Evolutionary conservation across 768 basidiomycete species (phyloP).

Genomic region (Russula olivacea): DNA sequence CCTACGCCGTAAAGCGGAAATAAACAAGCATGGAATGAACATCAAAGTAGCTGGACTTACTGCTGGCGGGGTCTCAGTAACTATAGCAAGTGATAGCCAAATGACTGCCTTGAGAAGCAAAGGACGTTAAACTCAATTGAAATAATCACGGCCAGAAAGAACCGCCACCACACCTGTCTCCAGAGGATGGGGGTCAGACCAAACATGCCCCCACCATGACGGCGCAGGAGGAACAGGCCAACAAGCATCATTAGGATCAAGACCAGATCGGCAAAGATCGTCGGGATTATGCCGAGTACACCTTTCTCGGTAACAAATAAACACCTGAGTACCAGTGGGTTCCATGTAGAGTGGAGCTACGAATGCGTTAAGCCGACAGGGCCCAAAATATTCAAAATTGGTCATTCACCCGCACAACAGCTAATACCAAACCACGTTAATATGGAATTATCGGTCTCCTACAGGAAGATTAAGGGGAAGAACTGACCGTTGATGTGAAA

Average conservation of each 20-base stretch:
- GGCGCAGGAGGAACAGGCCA: background rate
- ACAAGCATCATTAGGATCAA: conserved; percentile 1
- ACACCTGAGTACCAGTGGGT: background rate
- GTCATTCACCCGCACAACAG: background rate
- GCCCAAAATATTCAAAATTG: background rate
- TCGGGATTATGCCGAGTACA: background rate
- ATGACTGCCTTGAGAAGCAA: background rate
- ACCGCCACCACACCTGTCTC: background rate
- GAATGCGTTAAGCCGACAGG: background rate
- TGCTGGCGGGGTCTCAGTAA: background rate
- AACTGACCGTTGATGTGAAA: conserved; percentile 4
- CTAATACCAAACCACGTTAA: background rate
- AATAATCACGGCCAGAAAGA: background rate
- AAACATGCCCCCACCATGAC: background rate
- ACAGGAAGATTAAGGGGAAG: background rate
- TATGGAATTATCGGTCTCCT: too few relatives aligned
- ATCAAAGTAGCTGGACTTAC: background rate
- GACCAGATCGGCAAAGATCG: background rate
- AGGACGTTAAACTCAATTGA: background rate
- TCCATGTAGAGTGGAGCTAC: background rate
- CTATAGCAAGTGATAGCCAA: background rate
- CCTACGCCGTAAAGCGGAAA: background rate
- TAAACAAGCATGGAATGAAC: background rate
- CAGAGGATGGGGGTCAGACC: background rate
- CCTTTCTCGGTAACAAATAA: background rate